Evolutionary conservation across 208 protist genomes (phyloP), one percentile per base, ranked within the genome.

Genomic region (Leishmania aethiopica): DNA sequence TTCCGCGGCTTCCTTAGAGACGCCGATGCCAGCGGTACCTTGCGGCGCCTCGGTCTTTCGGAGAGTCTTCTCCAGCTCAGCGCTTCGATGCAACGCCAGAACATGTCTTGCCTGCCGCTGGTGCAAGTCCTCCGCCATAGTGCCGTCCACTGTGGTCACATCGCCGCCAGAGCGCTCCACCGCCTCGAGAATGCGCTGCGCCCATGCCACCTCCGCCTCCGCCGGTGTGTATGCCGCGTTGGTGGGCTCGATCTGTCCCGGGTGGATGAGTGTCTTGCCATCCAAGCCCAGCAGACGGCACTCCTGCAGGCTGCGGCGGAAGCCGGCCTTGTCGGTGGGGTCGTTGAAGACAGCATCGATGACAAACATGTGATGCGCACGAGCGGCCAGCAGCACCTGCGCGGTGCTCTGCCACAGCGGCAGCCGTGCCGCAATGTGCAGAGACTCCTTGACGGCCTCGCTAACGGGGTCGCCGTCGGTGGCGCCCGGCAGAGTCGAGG

Each of bases 331-430:
- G 83, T 96, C 93, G 17, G 91, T 90, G 3, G 89, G 88, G 83
- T 97, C 88, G 80, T 91, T 93, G 86, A 93, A 96, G 76, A 93
- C 86, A 11, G 84, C 93, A 72, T 96, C 93, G 32, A 98, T 70
- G 49, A 93, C 86, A 51, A 88, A 85, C 90, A 98, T 95, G 70
- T 89, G 69, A 51, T 90, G 71, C 7, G 93, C 92, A 13, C 93
- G 84, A 7, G 95, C 93, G 3, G 85, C 86, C 19, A 91, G 76
- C 79, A 96, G 84, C 25, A 96, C 95, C 78, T 96, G 92, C 74
- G 75, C 77, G 15, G 80, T 86, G 55, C 86, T 86, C 66, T 95
- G 80, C 82, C 81, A 84, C 42, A 94, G 82, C 45, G 91, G 92
- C 37, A 94, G 86, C 19, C 83, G 83, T 8, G 78, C 40, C 5